Conservation (phyloP, 108 stramenopile species). For the Bacterosira constricta region DNA sequence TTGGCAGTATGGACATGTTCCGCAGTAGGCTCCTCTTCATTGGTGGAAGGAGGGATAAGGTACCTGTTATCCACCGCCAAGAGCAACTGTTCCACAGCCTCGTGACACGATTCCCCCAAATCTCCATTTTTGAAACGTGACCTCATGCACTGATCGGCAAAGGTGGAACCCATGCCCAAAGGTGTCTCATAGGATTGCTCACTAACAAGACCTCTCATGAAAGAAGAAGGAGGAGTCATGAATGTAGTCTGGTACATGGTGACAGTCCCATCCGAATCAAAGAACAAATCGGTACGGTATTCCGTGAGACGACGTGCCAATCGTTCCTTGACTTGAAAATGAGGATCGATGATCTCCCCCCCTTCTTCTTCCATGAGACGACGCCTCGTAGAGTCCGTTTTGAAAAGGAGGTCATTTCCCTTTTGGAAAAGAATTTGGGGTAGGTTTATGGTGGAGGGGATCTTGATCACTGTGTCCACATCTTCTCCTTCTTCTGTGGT, state of each 20-base stretch:
- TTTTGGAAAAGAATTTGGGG: constrained; percentile 1
- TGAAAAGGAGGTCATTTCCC: constrained; percentile 8
- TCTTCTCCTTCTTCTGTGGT: background rate
- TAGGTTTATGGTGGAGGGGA: background rate
- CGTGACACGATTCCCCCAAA: background rate
- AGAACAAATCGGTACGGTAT: constrained; percentile 29
- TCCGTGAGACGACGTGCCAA: constrained; percentile 46
- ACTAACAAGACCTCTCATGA: too few relatives aligned
- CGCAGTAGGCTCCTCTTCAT: background rate
- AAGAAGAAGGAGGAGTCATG: background rate
- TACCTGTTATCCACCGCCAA: background rate
- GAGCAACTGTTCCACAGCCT: constrained; percentile 11
- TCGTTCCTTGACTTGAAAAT: constrained; percentile 17
- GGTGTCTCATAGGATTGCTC: background rate
- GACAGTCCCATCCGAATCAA: constrained; percentile 21
- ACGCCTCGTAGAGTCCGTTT: background rate
- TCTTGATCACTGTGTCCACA: background rate
- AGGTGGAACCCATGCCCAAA: constrained; percentile 8
- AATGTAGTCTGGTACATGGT: constrained; percentile 20
- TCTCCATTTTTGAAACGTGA: constrained; percentile 23
- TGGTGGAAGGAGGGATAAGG: background rate
- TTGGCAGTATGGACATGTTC: too few relatives aligned
- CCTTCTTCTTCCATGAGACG: constrained; percentile 15
- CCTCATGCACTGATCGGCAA: constrained; percentile 23
- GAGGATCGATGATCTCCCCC: constrained; percentile 10